Conservation (phyloP, 2,329 filamentous ascomycete genomes). For the Hymenoscyphus occultus region DNA sequence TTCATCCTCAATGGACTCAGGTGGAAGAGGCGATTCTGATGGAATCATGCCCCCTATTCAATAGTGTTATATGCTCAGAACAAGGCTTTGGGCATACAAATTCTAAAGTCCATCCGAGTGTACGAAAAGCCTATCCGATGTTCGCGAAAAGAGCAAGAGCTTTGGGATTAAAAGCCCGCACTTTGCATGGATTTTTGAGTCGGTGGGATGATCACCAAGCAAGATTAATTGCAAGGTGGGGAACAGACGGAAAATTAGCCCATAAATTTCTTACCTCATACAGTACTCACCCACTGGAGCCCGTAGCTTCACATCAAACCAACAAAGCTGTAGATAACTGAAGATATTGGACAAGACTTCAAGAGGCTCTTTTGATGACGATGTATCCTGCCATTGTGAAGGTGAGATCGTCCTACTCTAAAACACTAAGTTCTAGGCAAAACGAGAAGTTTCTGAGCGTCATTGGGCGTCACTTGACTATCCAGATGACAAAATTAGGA, state of each 20-base stretch:
- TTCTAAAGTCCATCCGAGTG: no score
- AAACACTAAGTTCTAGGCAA: background rate
- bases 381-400: background rate
- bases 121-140: background rate
- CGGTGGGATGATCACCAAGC: background rate
- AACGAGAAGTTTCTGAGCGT: background rate
- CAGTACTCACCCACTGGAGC: background rate
- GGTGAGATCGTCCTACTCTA: background rate
- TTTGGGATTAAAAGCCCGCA: background rate
- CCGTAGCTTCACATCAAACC: background rate
- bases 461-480: background rate
- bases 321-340: no score
- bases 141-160: no score
- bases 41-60: no score
- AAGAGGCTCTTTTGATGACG: background rate
- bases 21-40: no score
- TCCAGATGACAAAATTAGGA: background rate
- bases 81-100: no score
- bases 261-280: background rate
- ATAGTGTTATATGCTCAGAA: background rate
- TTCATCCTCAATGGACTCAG: no score
- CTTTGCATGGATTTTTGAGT: background rate
- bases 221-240: background rate
- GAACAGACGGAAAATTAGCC: background rate
- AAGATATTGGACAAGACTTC: background rate